These are phyloP conservation scores for Salvia miltiorrhiza DNA, from an alignment of 257 asterid species.

Conservation along the genomic window DNA sequence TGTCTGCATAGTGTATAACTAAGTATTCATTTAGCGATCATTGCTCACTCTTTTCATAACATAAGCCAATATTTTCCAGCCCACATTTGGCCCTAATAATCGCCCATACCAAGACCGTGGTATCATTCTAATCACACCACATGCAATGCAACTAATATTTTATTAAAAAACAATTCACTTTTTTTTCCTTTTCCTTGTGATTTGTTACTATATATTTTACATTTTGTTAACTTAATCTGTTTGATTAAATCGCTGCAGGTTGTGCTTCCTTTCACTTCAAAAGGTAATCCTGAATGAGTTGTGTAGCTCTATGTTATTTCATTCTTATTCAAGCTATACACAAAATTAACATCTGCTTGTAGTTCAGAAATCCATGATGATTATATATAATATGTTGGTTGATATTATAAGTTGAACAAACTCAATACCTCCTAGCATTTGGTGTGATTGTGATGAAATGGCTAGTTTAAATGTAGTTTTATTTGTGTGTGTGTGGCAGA, in stretches of 20 bases:
- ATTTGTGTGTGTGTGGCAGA: too few species aligned
- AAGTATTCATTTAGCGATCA: background rate
- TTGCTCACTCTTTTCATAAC: background rate
- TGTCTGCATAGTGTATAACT: background rate
- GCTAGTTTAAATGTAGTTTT: too few species aligned
- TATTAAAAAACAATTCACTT: background rate
- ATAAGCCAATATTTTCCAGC: background rate
- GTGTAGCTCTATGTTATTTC: background rate
- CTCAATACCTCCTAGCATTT: background rate
- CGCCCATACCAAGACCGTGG: slow-evolving; percentile 21
- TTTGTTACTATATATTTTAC: too few species aligned
- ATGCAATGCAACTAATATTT: background rate
- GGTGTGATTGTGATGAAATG: too few species aligned
- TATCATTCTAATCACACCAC: background rate
- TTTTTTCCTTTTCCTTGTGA: background rate
- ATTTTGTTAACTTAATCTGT: background rate
- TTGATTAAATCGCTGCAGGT: background rate
- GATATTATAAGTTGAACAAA: too few species aligned
- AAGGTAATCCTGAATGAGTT: background rate
- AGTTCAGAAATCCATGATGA: background rate
- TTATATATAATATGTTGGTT: too few species aligned
- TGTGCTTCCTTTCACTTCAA: background rate
- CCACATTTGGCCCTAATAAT: slow-evolving; percentile 5
- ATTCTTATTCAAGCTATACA: background rate
- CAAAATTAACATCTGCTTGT: background rate